Evolutionary conservation across 805 yeast species (phyloP).

Genomic region (Citeromyces nyonsensis): DNA sequence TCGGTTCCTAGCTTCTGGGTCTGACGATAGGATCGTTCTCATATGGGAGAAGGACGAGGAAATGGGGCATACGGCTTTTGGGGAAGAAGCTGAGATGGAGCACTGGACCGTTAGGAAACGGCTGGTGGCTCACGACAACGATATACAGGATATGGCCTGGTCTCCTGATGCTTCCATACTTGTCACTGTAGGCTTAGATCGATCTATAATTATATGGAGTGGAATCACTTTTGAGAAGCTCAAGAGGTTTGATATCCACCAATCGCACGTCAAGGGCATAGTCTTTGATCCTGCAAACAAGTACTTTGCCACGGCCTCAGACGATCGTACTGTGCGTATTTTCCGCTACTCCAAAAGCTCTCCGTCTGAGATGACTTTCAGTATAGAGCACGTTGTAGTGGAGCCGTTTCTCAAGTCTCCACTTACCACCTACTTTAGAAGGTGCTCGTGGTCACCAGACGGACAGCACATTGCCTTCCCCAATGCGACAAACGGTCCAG

Average conservation of each 20-base stretch:
- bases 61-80: conserved; percentile 20
- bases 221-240: conserved; percentile 84
- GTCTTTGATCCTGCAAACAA: conserved; percentile 97
- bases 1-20: conserved; percentile 81
- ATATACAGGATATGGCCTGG: conserved; percentile 96
- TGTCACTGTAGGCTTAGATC: conserved; percentile 89
- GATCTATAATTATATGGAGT: conserved; percentile 88
- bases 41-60: conserved; percentile 89
- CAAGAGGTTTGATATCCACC: conserved; percentile 83
- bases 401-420: conserved; percentile 87
- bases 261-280: conserved; percentile 90
- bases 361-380: conserved; percentile 58
- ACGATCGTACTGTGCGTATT: conserved; percentile 81
- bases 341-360: conserved; percentile 72
- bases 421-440: conserved; percentile 75
- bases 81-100: conserved; percentile 62
- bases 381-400: conserved; percentile 68
- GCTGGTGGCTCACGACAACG: conserved; percentile 93
- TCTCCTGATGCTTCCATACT: conserved; percentile 85
- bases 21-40: conserved; percentile 82
- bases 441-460: conserved; percentile 85
- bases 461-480: conserved; percentile 81
- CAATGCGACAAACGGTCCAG: conserved; percentile 75
- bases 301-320: conserved; percentile 93
- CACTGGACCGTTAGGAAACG: conserved; percentile 92